Percentiles rank a stretch among this genome's conserved stretches.
These are phyloP conservation scores for Lentinula guzmanii DNA, from an alignment of 768 basidiomycete genomes.

Conservation along the genomic window DNA sequence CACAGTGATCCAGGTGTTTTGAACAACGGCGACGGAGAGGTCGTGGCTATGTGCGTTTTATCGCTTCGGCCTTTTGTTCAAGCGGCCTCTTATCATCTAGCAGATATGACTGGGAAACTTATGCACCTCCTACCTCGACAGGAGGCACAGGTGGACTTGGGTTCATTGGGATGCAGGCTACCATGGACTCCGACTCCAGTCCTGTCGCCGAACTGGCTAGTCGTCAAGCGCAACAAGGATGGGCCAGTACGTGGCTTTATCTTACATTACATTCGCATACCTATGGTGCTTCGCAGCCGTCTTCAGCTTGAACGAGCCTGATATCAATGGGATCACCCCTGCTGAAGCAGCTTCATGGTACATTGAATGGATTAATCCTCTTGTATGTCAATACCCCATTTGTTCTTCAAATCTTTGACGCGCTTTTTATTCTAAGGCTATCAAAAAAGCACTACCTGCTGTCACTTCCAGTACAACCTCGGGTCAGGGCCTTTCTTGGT, in stretches of 20 bases:
- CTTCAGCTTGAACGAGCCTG: conserved; percentile 31
- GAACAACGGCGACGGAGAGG: conserved; percentile 25
- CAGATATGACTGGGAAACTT: conserved; percentile 34
- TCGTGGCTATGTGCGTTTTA: conserved; percentile 23
- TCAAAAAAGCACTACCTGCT: conserved; percentile 32
- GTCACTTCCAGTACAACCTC: conserved; percentile 24
- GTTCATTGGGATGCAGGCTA: conserved; percentile 34
- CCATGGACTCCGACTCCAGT: conserved; percentile 28
- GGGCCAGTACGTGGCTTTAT: conserved; percentile 20
- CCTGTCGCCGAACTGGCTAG: conserved; percentile 23
- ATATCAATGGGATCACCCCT: conserved; percentile 22
- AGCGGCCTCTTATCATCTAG: background rate
- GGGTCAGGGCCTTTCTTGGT: conserved; percentile 28
- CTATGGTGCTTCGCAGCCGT: conserved; percentile 13
- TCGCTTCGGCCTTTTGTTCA: background rate
- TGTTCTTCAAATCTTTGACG: background rate
- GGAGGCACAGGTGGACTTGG: conserved; percentile 29
- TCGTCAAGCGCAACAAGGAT: conserved; percentile 24
- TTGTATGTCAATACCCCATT: conserved; percentile 14
- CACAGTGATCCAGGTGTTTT: conserved; percentile 12
- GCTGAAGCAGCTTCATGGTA: conserved; percentile 28
- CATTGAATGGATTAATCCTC: conserved; percentile 26
- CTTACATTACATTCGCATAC: background rate
- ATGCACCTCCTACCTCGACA: conserved; percentile 21
- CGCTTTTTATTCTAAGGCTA: conserved; percentile 13